Conservation (phyloP, 1,139 yeast species). For the Candida neerlandica region DNA sequence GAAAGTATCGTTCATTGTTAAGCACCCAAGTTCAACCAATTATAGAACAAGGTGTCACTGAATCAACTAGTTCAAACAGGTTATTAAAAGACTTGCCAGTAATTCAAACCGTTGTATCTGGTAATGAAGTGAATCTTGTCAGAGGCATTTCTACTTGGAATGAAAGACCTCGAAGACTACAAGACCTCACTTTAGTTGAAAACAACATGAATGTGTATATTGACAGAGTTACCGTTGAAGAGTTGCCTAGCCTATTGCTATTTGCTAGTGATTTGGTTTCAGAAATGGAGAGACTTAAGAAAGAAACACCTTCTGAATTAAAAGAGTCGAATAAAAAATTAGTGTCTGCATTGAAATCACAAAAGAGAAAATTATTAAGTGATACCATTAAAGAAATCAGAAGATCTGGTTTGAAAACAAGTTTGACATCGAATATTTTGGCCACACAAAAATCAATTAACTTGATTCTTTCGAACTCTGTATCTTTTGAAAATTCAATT, state of each 20-base stretch:
- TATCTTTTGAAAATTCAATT: conserved; percentile 40
- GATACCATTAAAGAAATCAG: conserved; percentile 74
- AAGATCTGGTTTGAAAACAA: conserved; percentile 72
- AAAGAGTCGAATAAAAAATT: conserved; percentile 76
- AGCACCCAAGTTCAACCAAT: conserved; percentile 54
- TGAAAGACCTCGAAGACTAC: conserved; percentile 57
- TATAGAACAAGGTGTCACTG: conserved; percentile 58
- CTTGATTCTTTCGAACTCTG: conserved; percentile 57
- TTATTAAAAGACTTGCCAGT: conserved; percentile 16
- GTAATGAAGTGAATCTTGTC: conserved; percentile 20
- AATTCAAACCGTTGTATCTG: conserved; percentile 19
- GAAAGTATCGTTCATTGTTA: conserved; percentile 75
- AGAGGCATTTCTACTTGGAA: conserved; percentile 47
- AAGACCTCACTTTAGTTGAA: conserved; percentile 51
- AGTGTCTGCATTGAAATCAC: conserved; percentile 73
- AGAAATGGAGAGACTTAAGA: conserved; percentile 64
- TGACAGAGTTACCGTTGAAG: conserved; percentile 33
- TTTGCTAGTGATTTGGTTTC: conserved; percentile 56
- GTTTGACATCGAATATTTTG: conserved; percentile 64
- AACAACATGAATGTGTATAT: conserved; percentile 57
- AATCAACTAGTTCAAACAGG: conserved; percentile 13
- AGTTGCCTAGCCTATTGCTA: conserved; percentile 45
- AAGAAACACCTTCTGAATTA: conserved; percentile 74
- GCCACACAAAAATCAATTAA: conserved; percentile 65
- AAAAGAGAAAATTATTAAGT: conserved; percentile 77